phyloP scores from a whole-genome alignment of 2,329 filamentous ascomycete species.

The Talaromyces sp. region DNA sequence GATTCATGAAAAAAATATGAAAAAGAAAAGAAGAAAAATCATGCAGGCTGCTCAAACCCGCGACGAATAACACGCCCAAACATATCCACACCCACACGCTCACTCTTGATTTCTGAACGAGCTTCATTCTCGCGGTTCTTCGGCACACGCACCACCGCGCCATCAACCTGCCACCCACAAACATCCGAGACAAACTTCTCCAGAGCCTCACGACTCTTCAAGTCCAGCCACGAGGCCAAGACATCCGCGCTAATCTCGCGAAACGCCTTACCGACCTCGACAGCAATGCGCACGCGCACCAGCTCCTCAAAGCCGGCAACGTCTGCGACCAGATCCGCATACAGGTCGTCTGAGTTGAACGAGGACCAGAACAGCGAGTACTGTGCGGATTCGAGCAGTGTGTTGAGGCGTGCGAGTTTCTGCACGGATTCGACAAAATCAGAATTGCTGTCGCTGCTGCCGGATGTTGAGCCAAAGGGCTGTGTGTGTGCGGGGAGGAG shows the following conservation, averaged over 20 bases:
- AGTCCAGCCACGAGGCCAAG: constrained; percentile 69
- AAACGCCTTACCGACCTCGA: constrained; percentile 75
- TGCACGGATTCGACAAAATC: constrained; percentile 77
- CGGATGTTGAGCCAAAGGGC: constrained; percentile 46
- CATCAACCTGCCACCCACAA: constrained; percentile 76
- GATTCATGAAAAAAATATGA: constrained; percentile 8
- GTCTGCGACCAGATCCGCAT: constrained; percentile 91
- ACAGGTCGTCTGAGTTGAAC: constrained; percentile 88
- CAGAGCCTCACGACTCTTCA: constrained; percentile 58
- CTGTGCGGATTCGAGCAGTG: constrained; percentile 80
- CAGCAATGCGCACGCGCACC: constrained; percentile 82
- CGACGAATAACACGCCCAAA: constrained; percentile 65
- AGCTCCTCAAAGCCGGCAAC: constrained; percentile 92
- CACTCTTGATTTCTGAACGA: constrained; percentile 87
- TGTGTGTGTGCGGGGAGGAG: constrained; percentile 83
- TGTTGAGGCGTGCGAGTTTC: constrained; percentile 79
- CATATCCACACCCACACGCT: constrained; percentile 66
- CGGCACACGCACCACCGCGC: constrained; percentile 63
- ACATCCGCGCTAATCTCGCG: constrained; percentile 64
- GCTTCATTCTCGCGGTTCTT: constrained; percentile 97
- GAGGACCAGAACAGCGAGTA: constrained; percentile 92
- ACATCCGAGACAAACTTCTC: constrained; percentile 77
- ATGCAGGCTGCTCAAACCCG: constrained; percentile 77
- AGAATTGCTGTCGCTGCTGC: constrained; percentile 14
- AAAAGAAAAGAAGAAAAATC: constrained; percentile 14